These are phyloP conservation scores for Cercospora nicotianae DNA, from an alignment of 2,329 filamentous ascomycete genomes.

Conservation along the genomic window DNA sequence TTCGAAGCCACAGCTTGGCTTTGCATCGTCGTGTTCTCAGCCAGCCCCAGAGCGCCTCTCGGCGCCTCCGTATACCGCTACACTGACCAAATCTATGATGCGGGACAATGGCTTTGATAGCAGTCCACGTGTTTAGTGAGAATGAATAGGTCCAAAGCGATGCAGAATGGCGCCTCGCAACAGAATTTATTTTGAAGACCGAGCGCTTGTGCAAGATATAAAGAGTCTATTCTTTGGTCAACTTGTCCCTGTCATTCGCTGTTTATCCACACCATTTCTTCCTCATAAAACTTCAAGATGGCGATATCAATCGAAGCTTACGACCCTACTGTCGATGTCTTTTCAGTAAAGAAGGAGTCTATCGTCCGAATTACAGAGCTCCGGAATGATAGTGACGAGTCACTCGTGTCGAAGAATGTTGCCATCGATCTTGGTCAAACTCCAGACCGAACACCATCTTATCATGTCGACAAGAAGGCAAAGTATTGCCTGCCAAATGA, in stretches of 20 bases:
- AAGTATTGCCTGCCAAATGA: conserved; percentile 14
- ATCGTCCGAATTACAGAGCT: background rate
- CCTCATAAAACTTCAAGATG: background rate
- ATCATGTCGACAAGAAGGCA: conserved; percentile 9
- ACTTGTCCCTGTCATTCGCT: background rate
- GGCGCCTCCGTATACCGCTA: background rate
- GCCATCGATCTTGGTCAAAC: background rate
- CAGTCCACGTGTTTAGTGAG: background rate
- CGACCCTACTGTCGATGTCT: background rate
- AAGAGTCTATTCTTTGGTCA: background rate
- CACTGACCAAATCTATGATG: background rate
- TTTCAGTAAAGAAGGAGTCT: background rate
- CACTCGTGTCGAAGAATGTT: background rate
- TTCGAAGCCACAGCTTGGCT: background rate
- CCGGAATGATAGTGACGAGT: background rate
- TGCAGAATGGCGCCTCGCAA: background rate
- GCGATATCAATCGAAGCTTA: background rate
- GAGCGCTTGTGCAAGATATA: background rate
- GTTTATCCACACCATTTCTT: background rate
- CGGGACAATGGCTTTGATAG: background rate
- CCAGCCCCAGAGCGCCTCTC: background rate
- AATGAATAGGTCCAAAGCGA: background rate
- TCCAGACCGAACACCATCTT: conserved; percentile 1
- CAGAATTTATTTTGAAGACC: background rate
- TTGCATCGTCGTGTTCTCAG: background rate